phyloP scores from a whole-genome alignment of 2,329 filamentous ascomycete genomes.

The Scedosporium dehoogii region DNA sequence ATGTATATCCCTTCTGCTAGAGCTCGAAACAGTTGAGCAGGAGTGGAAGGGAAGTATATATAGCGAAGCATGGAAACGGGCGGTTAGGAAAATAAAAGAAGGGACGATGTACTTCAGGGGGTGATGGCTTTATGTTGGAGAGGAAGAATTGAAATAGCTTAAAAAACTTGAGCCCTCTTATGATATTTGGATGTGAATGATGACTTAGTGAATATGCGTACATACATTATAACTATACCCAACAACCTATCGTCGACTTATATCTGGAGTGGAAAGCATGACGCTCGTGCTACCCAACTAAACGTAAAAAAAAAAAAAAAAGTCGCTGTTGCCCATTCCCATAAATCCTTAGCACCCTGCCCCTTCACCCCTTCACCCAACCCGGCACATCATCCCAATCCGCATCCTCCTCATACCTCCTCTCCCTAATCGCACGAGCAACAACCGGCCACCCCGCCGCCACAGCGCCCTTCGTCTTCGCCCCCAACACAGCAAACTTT shows the following conservation, averaged over 20 bases:
- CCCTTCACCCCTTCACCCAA: slow-evolving; percentile 50
- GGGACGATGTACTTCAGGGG: neutral
- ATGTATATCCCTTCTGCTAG: neutral
- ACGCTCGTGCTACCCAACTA: too few relatives aligned
- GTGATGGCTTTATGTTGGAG: neutral
- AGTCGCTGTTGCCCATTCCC: too few relatives aligned
- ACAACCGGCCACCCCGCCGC: slow-evolving; percentile 67
- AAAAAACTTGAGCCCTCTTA: too few relatives aligned
- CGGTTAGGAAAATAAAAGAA: neutral
- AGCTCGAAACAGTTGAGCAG: neutral
- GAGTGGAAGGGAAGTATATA: neutral
- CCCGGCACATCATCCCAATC: slow-evolving; percentile 62
- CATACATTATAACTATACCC: too few relatives aligned
- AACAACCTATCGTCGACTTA: too few relatives aligned
- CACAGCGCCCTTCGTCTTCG: slow-evolving; percentile 54
- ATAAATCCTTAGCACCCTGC: neutral
- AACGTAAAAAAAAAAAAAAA: too few relatives aligned
- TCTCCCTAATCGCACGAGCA: slow-evolving; percentile 56
- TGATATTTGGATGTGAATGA: too few relatives aligned
- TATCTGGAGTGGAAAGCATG: too few relatives aligned
- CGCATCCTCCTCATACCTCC: slow-evolving; percentile 46
- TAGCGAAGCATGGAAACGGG: neutral
- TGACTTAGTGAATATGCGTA: too few relatives aligned
- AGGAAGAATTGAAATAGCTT: neutral
- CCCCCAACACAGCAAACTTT: slow-evolving; percentile 74